Evolutionary conservation across 768 basidiomycete species (phyloP), one percentile per base, ranked within the genome.

Genomic region (Russula compacta): DNA sequence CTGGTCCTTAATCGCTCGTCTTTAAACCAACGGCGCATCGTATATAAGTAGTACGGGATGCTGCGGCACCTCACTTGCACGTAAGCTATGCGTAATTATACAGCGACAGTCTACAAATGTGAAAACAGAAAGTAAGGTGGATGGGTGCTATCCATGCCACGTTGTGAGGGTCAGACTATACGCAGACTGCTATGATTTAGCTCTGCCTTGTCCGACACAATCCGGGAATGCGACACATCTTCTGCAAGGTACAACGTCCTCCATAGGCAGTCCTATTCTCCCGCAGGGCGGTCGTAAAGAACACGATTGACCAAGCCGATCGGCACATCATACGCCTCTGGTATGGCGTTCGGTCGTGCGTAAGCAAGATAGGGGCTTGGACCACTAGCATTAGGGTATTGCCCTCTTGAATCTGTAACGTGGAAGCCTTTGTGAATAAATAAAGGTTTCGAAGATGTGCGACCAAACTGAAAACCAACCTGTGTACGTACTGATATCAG

Each of bases 281-380:
- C 9, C 47, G 55, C 21, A 35, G n/a, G 35, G 12, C 38, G 17
- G 14, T 14, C 63, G 42, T 90, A 91, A 36, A 88, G 67, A 50
- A 89, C 83, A 53, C 85, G 83, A 67, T 92, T 92, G 35, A 92
- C 87, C 47, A 90, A 70, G 12, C 87, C 86, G 53, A 90, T 83
- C 4, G 92, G 92, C 64, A 93, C 82, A 71, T 94, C 92, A 70
- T 89, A 89, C 42, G 88, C 72, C 60, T 85, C 84, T 4, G 87
- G 85, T 15, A 81, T 76, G 32, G 80, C 74, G 61, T 76, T 72
- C 1, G 75, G 68, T 55, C 77, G 70, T 2, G 81, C 77, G 43
- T 82, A 75, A 9, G 71, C 74, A 53, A 81, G 67, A 66, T 87
- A 87, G 19, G 81, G 76, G 64, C 75, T 74, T 9, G 66, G 64